Conservation (phyloP, 345 rosid species). For the Cochlearia excelsa region DNA sequence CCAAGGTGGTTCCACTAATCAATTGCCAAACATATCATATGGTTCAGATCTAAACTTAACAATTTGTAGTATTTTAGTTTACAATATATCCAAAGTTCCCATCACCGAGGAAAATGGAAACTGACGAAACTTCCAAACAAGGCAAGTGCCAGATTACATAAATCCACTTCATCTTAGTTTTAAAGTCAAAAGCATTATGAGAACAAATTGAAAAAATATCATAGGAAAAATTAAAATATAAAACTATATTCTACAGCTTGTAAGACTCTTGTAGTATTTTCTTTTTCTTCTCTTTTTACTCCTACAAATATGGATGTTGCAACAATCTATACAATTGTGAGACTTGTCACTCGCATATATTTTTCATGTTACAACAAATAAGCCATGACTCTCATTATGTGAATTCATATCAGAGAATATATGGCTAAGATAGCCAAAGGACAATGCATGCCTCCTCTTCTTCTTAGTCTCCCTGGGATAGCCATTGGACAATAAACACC, state of each 20-base stretch:
- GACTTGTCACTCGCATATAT: conserved; percentile 26
- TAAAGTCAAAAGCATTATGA: background rate
- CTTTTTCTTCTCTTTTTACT: background rate
- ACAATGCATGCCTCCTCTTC: conserved; percentile 26
- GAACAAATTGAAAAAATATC: conserved; percentile 6
- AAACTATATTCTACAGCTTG: conserved; percentile 32
- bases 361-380: conserved; percentile 29
- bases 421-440: conserved; percentile 34
- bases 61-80: background rate
- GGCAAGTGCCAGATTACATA: background rate
- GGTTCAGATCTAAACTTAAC: background rate
- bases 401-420: conserved; percentile 27
- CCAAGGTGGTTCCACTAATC: too few species aligned
- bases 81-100: background rate
- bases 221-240: background rate
- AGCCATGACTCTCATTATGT: conserved; percentile 28
- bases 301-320: conserved; percentile 32
- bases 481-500: conserved; percentile 24
- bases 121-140: background rate
- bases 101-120: conserved; percentile 7
- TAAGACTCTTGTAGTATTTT: conserved; percentile 20
- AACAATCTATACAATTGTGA: conserved; percentile 38
- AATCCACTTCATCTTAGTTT: conserved; percentile 4
- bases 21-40: too few species aligned
- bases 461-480: conserved; percentile 10